Conservation (phyloP, 2,329 filamentous ascomycete species). For the Sporothrix luriei region DNA sequence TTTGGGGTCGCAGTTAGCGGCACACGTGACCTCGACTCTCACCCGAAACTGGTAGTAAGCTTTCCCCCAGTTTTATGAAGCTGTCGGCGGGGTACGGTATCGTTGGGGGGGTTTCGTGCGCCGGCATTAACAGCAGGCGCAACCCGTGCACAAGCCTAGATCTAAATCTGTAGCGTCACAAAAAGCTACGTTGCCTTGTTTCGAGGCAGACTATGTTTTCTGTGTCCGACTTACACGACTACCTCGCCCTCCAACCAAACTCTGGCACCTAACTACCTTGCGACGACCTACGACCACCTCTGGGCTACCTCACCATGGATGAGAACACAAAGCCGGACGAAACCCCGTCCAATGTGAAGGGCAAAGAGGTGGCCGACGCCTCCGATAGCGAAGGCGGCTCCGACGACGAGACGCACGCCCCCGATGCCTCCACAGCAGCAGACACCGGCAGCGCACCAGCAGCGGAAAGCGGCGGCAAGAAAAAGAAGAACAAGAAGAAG, state of each 20-base stretch:
- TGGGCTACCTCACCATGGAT: slow-evolving; percentile 24
- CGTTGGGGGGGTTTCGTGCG: slow-evolving; percentile 11
- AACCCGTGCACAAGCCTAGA: slow-evolving; percentile 4
- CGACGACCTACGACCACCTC: background rate
- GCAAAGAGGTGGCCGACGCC: slow-evolving; percentile 48
- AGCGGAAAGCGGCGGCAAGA: slow-evolving; percentile 52
- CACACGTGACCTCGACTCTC: slow-evolving; percentile 2
- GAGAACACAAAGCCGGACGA: slow-evolving; percentile 22
- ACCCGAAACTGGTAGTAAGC: slow-evolving; percentile 2
- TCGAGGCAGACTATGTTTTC: background rate
- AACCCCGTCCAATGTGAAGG: slow-evolving; percentile 45
- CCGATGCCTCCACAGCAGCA: slow-evolving; percentile 1
- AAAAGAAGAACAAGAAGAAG: slow-evolving; percentile 67
- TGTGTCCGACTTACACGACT: background rate
- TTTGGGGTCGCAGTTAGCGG: background rate
- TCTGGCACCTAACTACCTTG: background rate
- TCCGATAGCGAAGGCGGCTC: slow-evolving; percentile 53
- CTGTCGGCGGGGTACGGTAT: slow-evolving; percentile 25
- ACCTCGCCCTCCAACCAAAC: background rate
- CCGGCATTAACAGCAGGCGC: background rate
- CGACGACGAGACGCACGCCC: slow-evolving; percentile 39
- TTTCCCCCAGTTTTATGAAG: slow-evolving; percentile 20
- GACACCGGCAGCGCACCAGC: background rate
- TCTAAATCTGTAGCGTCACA: background rate
- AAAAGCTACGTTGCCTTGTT: slow-evolving; percentile 25